Percentiles rank a stretch among this genome's conserved stretches.
Conservation (phyloP, 495 filamentous ascomycete genomes). For the Aspergillus bridgeri region DNA sequence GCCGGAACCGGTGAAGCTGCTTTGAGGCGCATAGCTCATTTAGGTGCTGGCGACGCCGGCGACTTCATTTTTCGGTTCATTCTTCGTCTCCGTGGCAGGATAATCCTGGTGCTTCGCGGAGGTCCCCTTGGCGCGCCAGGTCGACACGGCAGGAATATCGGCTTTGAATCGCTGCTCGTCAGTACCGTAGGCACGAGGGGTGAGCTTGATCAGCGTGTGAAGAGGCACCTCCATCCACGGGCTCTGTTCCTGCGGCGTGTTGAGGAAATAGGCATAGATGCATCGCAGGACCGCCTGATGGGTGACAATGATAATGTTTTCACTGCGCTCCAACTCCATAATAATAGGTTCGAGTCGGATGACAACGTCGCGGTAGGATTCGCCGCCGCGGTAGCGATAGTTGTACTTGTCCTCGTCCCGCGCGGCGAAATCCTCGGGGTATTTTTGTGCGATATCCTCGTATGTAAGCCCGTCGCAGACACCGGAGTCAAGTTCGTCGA, state of each 20-base stretch:
- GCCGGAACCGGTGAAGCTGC: too few species aligned
- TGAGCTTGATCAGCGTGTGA: conserved; percentile 94
- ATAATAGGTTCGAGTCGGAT: conserved; percentile 98
- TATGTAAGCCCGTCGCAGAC: conserved; percentile 97
- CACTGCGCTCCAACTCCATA: conserved; percentile 94
- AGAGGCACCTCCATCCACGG: conserved; percentile 98
- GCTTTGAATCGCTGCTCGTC: conserved; percentile 82
- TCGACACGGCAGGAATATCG: conserved; percentile 90
- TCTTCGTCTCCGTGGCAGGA: conserved; percentile 13
- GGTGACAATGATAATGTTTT: conserved; percentile 96
- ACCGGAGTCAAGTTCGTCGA: conserved; percentile 94
- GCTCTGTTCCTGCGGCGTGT: conserved; percentile 82
- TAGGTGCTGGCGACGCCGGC: conserved; percentile 11
- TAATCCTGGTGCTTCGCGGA: conserved; percentile 69
- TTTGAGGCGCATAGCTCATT: not conserved
- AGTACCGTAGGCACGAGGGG: conserved; percentile 89
- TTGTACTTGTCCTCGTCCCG: conserved; percentile 98
- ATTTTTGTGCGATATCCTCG: conserved; percentile 81
- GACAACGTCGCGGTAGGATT: conserved; percentile 96
- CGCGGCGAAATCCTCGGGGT: conserved; percentile 91
- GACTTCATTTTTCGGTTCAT: too few species aligned
- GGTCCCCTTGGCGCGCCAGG: conserved; percentile 87
- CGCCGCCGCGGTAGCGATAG: conserved; percentile 95
- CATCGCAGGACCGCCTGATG: conserved; percentile 95
- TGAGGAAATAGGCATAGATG: conserved; percentile 99